Percentiles rank a stretch among this genome's conserved stretches.
These are phyloP conservation scores for Anthracocystis panici-leucophaei DNA, from an alignment of 1,284 basidiomycete genomes.

Conservation along the genomic window DNA sequence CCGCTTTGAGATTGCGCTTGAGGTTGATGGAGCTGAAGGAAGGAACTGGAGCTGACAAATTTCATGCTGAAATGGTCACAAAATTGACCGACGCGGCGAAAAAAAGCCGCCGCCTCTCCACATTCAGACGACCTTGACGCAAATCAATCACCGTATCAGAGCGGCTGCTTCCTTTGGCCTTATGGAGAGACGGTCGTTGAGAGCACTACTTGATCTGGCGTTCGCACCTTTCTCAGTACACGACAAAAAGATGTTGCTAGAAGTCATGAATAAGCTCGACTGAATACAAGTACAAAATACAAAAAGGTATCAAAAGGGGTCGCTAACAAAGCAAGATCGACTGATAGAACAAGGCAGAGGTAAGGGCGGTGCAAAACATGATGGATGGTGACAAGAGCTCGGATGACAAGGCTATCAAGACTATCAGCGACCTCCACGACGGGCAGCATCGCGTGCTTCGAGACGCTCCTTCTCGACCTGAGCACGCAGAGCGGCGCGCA, in stretches of 20 bases:
- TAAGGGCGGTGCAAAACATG: neutral
- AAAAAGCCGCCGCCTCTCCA: neutral
- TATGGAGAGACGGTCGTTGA: neutral
- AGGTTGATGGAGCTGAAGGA: constrained; percentile 8
- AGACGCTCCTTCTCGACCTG: constrained; percentile 49
- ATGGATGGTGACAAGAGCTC: neutral
- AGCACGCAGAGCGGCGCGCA: constrained; percentile 39
- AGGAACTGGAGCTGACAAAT: neutral
- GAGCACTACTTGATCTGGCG: neutral
- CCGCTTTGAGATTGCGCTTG: neutral
- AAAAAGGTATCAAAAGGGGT: constrained; percentile 28
- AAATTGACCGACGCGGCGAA: constrained; percentile 4
- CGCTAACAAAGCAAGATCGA: constrained; percentile 2
- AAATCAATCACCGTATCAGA: neutral
- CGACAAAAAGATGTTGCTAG: neutral
- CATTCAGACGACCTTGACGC: neutral
- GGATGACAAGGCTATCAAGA: neutral
- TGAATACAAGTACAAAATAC: constrained; percentile 32
- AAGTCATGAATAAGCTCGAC: neutral
- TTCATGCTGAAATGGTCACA: constrained; percentile 12
- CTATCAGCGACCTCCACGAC: constrained; percentile 28
- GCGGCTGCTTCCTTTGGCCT: no score
- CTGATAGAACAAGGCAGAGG: neutral
- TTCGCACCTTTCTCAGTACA: neutral
- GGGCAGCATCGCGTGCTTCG: constrained; percentile 40